A percentile compares a stretch with the other conserved stretches of the same genome.
Conservation (phyloP, 2,329 filamentous ascomycete genomes). For the Balansia obtecta region DNA sequence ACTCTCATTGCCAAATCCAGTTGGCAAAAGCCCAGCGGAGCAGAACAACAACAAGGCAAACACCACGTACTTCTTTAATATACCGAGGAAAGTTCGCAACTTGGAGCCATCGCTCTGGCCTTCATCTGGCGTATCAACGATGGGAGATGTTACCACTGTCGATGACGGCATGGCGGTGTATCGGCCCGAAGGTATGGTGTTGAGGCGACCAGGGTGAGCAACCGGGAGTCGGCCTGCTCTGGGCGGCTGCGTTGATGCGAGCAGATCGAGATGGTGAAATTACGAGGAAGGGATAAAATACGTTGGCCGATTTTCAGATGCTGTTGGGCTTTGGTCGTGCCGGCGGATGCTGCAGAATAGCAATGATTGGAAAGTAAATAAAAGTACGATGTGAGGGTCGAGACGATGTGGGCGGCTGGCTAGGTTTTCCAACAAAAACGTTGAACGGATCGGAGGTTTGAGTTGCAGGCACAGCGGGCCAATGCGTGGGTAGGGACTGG, state of each 20-base stretch:
- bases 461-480: background rate
- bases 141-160: constrained; percentile 19
- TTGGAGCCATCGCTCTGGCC: constrained; percentile 69
- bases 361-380: background rate
- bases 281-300: background rate
- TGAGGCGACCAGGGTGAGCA: background rate
- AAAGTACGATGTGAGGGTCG: background rate
- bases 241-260: background rate
- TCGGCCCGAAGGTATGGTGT: background rate
- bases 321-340: background rate
- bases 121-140: constrained; percentile 28
- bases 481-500: too few relatives aligned
- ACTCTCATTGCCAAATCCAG: constrained; percentile 1
- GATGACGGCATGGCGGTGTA: constrained; percentile 25
- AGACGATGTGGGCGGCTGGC: constrained; percentile 1
- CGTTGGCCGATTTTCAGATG: background rate
- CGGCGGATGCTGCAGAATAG: background rate
- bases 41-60: background rate
- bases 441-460: background rate
- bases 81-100: constrained; percentile 76
- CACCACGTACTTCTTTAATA: constrained; percentile 68
- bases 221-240: background rate
- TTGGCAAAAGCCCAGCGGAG: background rate
- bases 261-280: background rate
- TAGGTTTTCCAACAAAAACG: background rate